Evolutionary conservation across 108 stramenopile species (phyloP), one percentile per base, ranked within the genome.

Genomic region (Fragilariopsis cylindrus): DNA sequence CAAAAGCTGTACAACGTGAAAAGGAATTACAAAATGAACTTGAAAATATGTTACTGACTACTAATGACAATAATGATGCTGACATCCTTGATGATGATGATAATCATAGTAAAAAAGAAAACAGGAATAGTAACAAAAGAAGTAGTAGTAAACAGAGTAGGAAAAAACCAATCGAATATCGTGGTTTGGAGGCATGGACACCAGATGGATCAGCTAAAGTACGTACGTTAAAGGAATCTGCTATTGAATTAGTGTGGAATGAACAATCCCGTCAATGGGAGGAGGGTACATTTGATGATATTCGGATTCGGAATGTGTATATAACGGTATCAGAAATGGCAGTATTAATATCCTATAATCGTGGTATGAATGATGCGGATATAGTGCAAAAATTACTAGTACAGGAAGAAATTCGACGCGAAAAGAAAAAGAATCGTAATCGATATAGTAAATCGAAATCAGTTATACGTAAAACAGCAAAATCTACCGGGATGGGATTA

Each of bases 241-340:
- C 79, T 21, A 72, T 80, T 9, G 79, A 80, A 30, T 55, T 66
- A 6, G 79, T 80, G 1, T 80, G 79, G 79, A 80, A 80, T 48
- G 79, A 80, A 49, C 79, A 80, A 55, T 73, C 72, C 57, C 68
- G 79, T 9, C 79, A 80, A 43, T 80, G 79, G 79, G 79, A 80
- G 53, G 43, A 21, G 13, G 79, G 79, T 19, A 70, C 52, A 39
- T 68, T 73, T 30, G 79, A 80, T 49, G 47, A 63, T 8, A 62
- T 70, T 13, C 18, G 58, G 41, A 80, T 80, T 48, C 56, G 66
- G 42, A 45, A 74, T 18, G 69, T 74, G n/a, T 80, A 80, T 57
- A 46, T 74, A 0, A 50, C 63, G 11, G 48, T 80, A 1, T 65
- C 73, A 11, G 64, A 58, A 44, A 56, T 48, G 19, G 73, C 79